Conservation (phyloP, 352 stramenopile genomes). For the Globisporangium solare region DNA sequence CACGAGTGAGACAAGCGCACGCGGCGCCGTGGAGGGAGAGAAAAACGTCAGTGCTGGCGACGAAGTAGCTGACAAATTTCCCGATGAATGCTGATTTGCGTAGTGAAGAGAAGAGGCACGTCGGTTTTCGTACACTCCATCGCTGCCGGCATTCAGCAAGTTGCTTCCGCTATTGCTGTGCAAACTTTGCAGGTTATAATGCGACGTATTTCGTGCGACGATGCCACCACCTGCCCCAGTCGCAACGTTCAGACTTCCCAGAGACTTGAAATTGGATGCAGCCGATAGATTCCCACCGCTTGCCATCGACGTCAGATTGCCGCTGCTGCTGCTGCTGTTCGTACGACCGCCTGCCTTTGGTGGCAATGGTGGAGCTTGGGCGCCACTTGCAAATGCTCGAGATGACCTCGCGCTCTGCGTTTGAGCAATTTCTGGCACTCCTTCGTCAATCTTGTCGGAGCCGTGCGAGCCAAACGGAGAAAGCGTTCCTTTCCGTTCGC, state of each 20-base stretch:
- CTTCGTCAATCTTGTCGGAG: conserved; percentile 13
- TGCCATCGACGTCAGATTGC: conserved; percentile 10
- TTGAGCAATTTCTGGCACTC: conserved; percentile 1
- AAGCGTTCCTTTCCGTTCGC: conserved; percentile 4
- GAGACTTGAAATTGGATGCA: conserved; percentile 11
- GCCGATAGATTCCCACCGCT: conserved; percentile 1
- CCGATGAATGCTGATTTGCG: conserved; percentile 14
- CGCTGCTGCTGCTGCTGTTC: conserved; percentile 14
- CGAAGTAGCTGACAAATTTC: conserved; percentile 19
- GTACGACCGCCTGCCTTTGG: conserved; percentile 6
- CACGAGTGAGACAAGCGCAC: conserved; percentile 62
- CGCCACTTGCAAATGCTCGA: conserved; percentile 3
- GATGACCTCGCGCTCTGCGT: conserved; percentile 1
- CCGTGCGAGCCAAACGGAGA: conserved; percentile 13
- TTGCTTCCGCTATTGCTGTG: conserved; percentile 12
- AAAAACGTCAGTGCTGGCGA: conserved; percentile 39
- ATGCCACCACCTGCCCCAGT: conserved; percentile 6
- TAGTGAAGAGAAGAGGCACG: conserved; percentile 12
- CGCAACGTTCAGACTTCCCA: conserved; percentile 9
- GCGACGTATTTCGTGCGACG: conserved; percentile 12
- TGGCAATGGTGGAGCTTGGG: conserved; percentile 12
- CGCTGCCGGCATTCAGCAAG: not conserved
- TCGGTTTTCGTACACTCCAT: conserved; percentile 7
- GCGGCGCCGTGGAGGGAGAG: conserved; percentile 20
- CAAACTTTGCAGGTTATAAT: conserved; percentile 17